phyloP scores from a whole-genome alignment of 192 early-diverging fungal species.

The Gigaspora rosea region DNA sequence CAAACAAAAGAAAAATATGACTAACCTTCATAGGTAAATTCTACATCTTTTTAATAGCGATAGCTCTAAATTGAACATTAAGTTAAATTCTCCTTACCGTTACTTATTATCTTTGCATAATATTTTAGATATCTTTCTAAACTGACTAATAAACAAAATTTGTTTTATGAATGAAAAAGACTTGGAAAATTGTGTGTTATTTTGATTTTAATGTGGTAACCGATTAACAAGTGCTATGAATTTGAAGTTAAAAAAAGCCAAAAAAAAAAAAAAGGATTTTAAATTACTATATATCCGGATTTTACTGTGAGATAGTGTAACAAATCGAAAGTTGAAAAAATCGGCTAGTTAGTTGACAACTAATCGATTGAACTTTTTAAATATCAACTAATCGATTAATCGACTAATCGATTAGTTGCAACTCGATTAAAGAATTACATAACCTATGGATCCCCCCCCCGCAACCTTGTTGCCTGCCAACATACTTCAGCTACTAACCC shows the following conservation, averaged over 20 bases:
- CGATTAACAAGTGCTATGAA: neutral
- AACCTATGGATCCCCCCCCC: too few species aligned
- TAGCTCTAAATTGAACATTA: neutral
- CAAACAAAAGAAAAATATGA: constrained; percentile 34
- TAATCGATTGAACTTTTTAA: too few species aligned
- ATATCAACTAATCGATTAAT: too few species aligned
- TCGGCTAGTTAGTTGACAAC: too few species aligned
- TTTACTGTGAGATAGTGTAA: neutral
- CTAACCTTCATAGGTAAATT: constrained; percentile 32
- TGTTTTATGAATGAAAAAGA: constrained; percentile 27
- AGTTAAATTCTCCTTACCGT: neutral
- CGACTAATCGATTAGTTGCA: too few species aligned
- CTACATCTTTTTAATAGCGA: neutral
- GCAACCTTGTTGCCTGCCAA: too few species aligned
- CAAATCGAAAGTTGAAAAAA: too few species aligned
- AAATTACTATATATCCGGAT: neutral
- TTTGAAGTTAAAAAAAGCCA: constrained; percentile 30
- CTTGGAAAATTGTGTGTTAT: constrained; percentile 12
- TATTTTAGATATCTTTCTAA: constrained; percentile 21
- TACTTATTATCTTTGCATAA: neutral
- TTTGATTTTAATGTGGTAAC: neutral
- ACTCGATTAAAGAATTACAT: too few species aligned
- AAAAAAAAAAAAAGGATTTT: constrained; percentile 15
- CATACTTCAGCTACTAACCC: too few species aligned
- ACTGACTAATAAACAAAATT: constrained; percentile 24